A percentile compares a stretch with the other conserved stretches of the same genome.
Conservation (phyloP, 805 yeast genomes). For the Myxozyma kluyveri region DNA sequence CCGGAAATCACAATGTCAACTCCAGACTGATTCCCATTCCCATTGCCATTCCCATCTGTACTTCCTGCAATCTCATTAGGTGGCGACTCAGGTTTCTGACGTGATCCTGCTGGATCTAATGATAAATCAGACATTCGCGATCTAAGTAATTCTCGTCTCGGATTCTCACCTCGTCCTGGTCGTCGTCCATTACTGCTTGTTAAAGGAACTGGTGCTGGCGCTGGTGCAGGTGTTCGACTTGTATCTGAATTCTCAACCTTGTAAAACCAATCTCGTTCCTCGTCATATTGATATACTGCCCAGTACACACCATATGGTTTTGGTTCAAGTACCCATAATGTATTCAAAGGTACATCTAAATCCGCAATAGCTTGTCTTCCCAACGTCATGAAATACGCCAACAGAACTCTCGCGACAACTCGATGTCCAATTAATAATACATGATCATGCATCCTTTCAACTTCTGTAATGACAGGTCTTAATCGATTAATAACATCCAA, state of each 20-base stretch:
- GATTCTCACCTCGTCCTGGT: background rate
- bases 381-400: constrained; percentile 86
- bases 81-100: no score
- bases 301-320: constrained; percentile 96
- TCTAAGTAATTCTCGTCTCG: constrained; percentile 1
- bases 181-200: background rate
- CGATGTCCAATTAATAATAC: constrained; percentile 81
- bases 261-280: constrained; percentile 69
- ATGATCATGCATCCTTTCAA: constrained; percentile 88
- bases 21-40: background rate
- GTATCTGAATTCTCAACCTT: constrained; percentile 48
- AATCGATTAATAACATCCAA: constrained; percentile 88
- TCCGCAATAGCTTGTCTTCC: constrained; percentile 76
- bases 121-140: constrained; percentile 1
- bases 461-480: constrained; percentile 85
- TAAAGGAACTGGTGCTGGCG: background rate
- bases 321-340: constrained; percentile 84
- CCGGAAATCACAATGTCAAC: constrained; percentile 2
- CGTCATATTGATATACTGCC: constrained; percentile 84
- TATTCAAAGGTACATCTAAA: constrained; percentile 88
- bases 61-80: no score
- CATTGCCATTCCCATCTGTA: background rate
- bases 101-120: background rate
- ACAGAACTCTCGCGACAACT: constrained; percentile 80
- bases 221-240: background rate